Evolutionary conservation across 2,329 filamentous ascomycete species (phyloP).

Genomic region (Fusarium nisikadoi): DNA sequence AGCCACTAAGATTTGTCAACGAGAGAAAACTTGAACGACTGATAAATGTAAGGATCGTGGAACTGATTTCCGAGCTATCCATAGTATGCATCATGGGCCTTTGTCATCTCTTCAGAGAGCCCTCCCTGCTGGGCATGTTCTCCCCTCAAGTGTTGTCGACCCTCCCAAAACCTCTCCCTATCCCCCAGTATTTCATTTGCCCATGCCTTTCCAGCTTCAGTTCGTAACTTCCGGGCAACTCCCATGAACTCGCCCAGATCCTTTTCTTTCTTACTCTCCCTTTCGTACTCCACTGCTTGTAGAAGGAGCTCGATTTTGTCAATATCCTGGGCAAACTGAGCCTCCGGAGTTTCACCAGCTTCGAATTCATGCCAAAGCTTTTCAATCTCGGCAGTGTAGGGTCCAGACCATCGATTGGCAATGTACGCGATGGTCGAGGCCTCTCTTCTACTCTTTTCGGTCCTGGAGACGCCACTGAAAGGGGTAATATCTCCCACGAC

Average conservation of each 20-base stretch:
- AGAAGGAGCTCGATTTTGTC: slow-evolving; percentile 96
- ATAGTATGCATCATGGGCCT: slow-evolving; percentile 36
- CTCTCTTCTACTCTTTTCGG: slow-evolving; percentile 89
- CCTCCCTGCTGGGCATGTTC: slow-evolving; percentile 55
- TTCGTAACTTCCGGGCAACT: slow-evolving; percentile 76
- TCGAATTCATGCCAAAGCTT: slow-evolving; percentile 96
- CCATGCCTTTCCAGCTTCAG: slow-evolving; percentile 85
- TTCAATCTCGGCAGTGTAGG: slow-evolving; percentile 74
- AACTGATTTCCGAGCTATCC: background rate
- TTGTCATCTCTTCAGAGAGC: slow-evolving; percentile 47
- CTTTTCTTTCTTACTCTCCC: slow-evolving; percentile 67
- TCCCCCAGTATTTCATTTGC: slow-evolving; percentile 79
- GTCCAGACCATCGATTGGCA: slow-evolving; percentile 73
- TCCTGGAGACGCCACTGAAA: slow-evolving; percentile 84
- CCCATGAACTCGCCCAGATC: slow-evolving; percentile 89
- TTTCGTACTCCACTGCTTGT: slow-evolving; percentile 98
- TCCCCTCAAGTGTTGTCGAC: slow-evolving; percentile 58
- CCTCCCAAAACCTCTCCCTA: slow-evolving; percentile 76
- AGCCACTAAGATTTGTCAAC: background rate
- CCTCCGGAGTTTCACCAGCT: slow-evolving; percentile 82
- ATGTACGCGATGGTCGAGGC: slow-evolving; percentile 92
- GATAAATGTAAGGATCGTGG: background rate
- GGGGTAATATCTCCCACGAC: slow-evolving; percentile 98
- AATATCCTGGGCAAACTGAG: slow-evolving; percentile 91
- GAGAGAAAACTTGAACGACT: background rate